Conservation (phyloP, 768 basidiomycete species). For the Rubroboletus satanas region DNA sequence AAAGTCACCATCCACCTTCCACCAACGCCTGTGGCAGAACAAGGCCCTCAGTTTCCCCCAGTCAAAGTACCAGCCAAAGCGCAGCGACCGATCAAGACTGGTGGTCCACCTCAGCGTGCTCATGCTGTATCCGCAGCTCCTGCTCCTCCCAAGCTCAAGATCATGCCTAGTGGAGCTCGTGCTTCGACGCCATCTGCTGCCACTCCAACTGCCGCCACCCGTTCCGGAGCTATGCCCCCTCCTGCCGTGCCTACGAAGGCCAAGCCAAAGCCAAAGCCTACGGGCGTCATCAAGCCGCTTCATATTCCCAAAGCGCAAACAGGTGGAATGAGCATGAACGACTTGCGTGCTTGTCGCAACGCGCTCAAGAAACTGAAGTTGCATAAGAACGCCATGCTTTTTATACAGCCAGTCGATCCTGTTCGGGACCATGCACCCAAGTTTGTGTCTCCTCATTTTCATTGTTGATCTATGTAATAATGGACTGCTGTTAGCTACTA, state of each 20-base stretch:
- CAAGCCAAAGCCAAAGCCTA: constrained; percentile 26
- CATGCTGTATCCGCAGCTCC: constrained; percentile 29
- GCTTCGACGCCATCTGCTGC: constrained; percentile 16
- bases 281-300: constrained; percentile 36
- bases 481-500: constrained; percentile 63
- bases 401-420: constrained; percentile 94
- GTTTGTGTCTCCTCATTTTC: constrained; percentile 36
- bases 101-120: constrained; percentile 31
- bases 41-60: constrained; percentile 50
- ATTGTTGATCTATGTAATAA: constrained; percentile 1
- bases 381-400: constrained; percentile 70
- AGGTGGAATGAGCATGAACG: constrained; percentile 72
- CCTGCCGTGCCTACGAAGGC: constrained; percentile 30
- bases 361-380: constrained; percentile 75
- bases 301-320: constrained; percentile 67
- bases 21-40: constrained; percentile 66
- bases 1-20: constrained; percentile 83
- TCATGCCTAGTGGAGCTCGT: constrained; percentile 23
- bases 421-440: constrained; percentile 86
- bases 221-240: constrained; percentile 22
- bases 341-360: constrained; percentile 70
- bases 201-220: constrained; percentile 7
- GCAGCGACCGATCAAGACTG: constrained; percentile 32
- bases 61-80: constrained; percentile 49
- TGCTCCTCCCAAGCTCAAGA: constrained; percentile 55